phyloP scores from a whole-genome alignment of 495 filamentous ascomycete species.

The Lepraria neglecta region DNA sequence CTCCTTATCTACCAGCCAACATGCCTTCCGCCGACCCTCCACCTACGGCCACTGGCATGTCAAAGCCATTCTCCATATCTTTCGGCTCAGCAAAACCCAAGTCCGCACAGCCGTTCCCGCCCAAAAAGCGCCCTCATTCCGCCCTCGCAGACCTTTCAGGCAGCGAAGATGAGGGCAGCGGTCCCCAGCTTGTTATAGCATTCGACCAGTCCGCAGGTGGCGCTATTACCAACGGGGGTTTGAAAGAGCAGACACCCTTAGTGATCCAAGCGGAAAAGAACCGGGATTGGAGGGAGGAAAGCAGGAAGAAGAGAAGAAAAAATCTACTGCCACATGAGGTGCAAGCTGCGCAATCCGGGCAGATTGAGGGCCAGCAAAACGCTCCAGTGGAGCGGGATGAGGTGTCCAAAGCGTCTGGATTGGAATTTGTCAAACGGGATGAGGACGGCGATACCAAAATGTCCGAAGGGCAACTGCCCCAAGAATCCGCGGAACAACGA shows the following conservation, averaged over 20 bases:
- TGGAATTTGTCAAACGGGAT: slow-evolving; percentile 40
- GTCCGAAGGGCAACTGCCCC: slow-evolving; percentile 29
- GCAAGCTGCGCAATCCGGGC: slow-evolving; percentile 39
- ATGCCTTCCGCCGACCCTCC: slow-evolving; percentile 26
- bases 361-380: slow-evolving; percentile 38
- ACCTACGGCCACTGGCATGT: slow-evolving; percentile 9
- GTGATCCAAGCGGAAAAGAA: slow-evolving; percentile 62
- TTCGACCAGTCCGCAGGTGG: slow-evolving; percentile 52
- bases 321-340: slow-evolving; percentile 49
- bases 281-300: slow-evolving; percentile 66
- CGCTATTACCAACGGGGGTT: slow-evolving; percentile 41
- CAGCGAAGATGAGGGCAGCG: slow-evolving; percentile 39
- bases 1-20: not conserved
- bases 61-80: slow-evolving; percentile 36
- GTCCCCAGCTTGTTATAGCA: slow-evolving; percentile 49
- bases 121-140: slow-evolving; percentile 35
- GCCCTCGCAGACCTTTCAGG: slow-evolving; percentile 40
- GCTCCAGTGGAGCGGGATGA: slow-evolving; percentile 33
- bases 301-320: slow-evolving; percentile 45
- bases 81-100: slow-evolving; percentile 31
- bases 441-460: slow-evolving; percentile 31
- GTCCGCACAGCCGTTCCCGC: slow-evolving; percentile 19
- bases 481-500: slow-evolving; percentile 11
- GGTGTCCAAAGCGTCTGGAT: slow-evolving; percentile 41
- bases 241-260: slow-evolving; percentile 42